Conservation (phyloP, 495 filamentous ascomycete species). For the Xylaria venustula region DNA sequence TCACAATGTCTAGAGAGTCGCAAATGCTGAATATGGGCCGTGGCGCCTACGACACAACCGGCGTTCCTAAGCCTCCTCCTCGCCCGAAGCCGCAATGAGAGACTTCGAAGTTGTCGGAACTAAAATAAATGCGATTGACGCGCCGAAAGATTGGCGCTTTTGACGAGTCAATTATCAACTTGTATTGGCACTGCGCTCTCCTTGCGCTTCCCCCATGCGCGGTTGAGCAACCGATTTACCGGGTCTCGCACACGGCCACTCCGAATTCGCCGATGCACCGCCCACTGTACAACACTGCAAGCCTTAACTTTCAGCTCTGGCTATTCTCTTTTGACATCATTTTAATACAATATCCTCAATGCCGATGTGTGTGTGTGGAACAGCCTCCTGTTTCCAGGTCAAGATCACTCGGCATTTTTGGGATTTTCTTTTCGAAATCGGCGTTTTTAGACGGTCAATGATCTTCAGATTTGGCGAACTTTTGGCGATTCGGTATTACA, state of each 20-base stretch:
- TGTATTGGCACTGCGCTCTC: neutral
- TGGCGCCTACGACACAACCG: slow-evolving; percentile 58
- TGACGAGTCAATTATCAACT: neutral
- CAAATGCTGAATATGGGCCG: slow-evolving; percentile 52
- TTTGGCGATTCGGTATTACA: neutral
- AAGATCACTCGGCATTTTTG: too few species aligned
- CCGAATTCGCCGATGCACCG: slow-evolving; percentile 3
- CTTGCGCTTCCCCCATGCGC: neutral
- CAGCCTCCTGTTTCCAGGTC: too few species aligned
- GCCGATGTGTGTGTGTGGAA: too few species aligned
- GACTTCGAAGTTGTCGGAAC: neutral
- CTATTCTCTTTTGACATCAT: slow-evolving; percentile 10
- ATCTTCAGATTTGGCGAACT: neutral
- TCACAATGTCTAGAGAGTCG: slow-evolving; percentile 47
- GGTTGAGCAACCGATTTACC: neutral
- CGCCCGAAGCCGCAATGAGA: slow-evolving; percentile 52
- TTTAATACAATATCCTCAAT: slow-evolving; percentile 15
- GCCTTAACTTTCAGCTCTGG: slow-evolving; percentile 13
- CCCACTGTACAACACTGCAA: slow-evolving; percentile 16
- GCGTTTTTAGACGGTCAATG: slow-evolving; percentile 16
- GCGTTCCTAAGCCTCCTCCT: slow-evolving; percentile 53
- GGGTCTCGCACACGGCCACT: neutral
- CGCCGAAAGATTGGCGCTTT: neutral
- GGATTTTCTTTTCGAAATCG: slow-evolving; percentile 3
- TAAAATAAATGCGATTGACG: neutral